Conservation (phyloP, 2,329 filamentous ascomycete species). For the Trichophyton verrucosum region DNA sequence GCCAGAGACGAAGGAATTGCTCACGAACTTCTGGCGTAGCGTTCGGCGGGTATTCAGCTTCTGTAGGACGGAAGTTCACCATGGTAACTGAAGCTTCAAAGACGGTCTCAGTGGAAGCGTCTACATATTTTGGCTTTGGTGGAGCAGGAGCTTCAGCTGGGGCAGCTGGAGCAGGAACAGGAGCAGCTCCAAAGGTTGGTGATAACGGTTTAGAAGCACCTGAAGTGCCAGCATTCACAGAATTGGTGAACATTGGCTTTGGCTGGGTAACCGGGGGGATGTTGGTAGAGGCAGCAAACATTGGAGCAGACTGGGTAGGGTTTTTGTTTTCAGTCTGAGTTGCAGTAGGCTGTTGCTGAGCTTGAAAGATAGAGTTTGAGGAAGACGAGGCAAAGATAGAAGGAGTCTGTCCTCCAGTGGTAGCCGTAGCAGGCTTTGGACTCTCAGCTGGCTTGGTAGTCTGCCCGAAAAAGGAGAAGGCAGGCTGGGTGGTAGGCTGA, state of each 20-base stretch:
- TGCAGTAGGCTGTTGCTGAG: not conserved
- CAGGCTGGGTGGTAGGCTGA: not conserved
- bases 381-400: not conserved
- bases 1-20: conserved; percentile 34
- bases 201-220: not conserved
- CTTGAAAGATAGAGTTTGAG: conserved; percentile 6
- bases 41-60: conserved; percentile 20
- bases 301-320: not conserved
- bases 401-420: not conserved
- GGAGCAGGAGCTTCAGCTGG: not conserved
- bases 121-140: conserved; percentile 5
- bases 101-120: conserved; percentile 6
- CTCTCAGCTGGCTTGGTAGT: not conserved
- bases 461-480: conserved; percentile 2
- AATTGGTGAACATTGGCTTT: not conserved
- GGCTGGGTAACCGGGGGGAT: not conserved
- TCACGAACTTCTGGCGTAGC: conserved; percentile 41
- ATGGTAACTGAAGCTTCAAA: conserved; percentile 7
- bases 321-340: not conserved
- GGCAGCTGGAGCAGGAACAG: not conserved
- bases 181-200: not conserved
- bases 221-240: not conserved
- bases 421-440: not conserved
- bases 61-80: conserved; percentile 7
- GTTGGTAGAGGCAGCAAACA: not conserved